Evolutionary conservation across 129 eudicot genomes (phyloP).

Genomic region (Lactuca sativa): DNA sequence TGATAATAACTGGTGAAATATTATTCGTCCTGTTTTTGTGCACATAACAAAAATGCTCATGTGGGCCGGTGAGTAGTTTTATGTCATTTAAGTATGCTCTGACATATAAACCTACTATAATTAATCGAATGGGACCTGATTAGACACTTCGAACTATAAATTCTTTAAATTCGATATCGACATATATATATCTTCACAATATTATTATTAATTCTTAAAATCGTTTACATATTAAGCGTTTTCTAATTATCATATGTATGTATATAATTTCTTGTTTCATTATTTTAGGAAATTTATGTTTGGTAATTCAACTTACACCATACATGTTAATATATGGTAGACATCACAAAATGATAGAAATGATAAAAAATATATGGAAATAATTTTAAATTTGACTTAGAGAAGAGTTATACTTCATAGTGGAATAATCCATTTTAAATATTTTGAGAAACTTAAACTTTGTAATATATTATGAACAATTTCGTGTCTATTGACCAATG

Average conservation of each 20-base stretch:
- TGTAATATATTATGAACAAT: neutral
- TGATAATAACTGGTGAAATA: neutral
- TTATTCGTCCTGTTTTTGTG: neutral
- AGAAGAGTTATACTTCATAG: too few relatives aligned
- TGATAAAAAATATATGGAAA: neutral
- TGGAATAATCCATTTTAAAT: neutral
- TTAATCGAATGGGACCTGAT: neutral
- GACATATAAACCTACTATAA: neutral
- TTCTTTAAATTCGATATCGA: neutral
- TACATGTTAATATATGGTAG: slow-evolving; percentile 4
- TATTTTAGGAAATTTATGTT: neutral
- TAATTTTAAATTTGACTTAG: neutral
- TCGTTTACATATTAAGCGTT: neutral
- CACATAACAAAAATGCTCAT: neutral
- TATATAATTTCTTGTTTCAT: neutral
- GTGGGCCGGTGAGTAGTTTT: neutral
- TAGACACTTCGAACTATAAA: too few relatives aligned
- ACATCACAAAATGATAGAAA: neutral
- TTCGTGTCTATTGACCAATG: neutral
- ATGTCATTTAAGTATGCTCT: neutral
- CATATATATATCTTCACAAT: neutral
- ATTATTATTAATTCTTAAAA: slow-evolving; percentile 3
- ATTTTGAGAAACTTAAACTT: neutral
- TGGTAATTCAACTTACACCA: slow-evolving; percentile 24
- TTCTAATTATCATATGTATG: neutral